Base-by-base conservation (phyloP, 179 eudicot species). In the Gypsophila paniculata region DNA sequence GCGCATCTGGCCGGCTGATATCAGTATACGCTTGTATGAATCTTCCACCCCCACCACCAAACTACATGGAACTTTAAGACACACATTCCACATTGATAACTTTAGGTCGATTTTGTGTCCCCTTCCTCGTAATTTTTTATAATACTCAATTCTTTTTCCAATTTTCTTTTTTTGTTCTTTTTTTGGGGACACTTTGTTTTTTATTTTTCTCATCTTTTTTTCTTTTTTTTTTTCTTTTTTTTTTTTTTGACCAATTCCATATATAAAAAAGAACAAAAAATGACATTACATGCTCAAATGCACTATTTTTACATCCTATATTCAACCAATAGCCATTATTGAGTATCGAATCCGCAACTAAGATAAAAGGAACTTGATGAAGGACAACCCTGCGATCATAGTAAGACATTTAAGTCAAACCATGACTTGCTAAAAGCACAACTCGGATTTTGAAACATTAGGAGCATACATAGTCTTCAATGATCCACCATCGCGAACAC, bases 341-440 rank as follows among this genome's bases (percentile, higher is more conserved):
- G 79, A 63, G 66, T 61, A 54, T 52, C 58, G 69, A 65, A 58
- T 68, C 74, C 74, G 69, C 74, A 77, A 72, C 72, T 78, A 75
- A 72, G 65, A 83, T 82, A 83, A 76, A 83, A 74, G 76, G 72
- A 77, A 68, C 86, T 74, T 72, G 81, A 77, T 38, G 68, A 52
- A 67, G 78, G 63, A 59, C 65, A 70, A 73, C 75, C 86, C 86
- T 83, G 86, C 84, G 76, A 83, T 80, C 80, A 81, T 83, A 70
- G 84, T 74, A 67, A 80, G 84, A 70, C 86, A 75, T 76, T 79
- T 67, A 62, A 70, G 82, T 83, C 82, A 78, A 80, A 80, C 84
- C 86, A 80, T 73, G 82, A 83, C 67, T 54, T 48, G 36, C 65
- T 72, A 23, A 65, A 75, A 80, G 72, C 54, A 73, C 36, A 68